Conservation (phyloP, 192 early-diverging fungal genomes). For the Phycomyces nitens region DNA sequence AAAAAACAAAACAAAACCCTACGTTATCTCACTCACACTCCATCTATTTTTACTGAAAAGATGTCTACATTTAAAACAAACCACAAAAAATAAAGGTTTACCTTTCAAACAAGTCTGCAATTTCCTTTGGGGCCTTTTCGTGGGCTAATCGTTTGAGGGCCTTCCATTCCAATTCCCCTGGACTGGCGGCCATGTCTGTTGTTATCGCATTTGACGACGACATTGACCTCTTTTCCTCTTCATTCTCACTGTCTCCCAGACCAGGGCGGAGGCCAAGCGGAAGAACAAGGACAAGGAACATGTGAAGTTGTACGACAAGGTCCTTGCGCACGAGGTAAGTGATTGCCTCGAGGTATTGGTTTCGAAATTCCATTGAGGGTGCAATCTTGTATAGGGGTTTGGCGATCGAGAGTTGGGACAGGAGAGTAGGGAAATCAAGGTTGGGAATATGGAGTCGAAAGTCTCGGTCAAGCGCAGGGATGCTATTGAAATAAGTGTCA, state of each 20-base stretch:
- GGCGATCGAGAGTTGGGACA: slow-evolving; percentile 55
- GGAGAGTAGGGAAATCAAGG: slow-evolving; percentile 52
- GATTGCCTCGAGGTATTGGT: slow-evolving; percentile 78
- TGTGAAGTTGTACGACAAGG: slow-evolving; percentile 77
- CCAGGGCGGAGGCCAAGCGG: slow-evolving; percentile 44
- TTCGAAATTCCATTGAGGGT: slow-evolving; percentile 58
- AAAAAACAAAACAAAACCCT: not conserved
- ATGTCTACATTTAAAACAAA: not conserved
- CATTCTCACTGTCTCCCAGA: not conserved
- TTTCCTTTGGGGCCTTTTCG: slow-evolving; percentile 50
- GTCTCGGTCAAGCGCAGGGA: slow-evolving; percentile 41
- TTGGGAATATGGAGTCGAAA: slow-evolving; percentile 56
- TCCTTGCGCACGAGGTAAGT: slow-evolving; percentile 77
- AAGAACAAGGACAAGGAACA: slow-evolving; percentile 64
- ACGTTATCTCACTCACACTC: not conserved
- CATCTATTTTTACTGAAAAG: too few species aligned
- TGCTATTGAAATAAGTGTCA: not conserved
- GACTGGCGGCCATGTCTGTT: slow-evolving; percentile 24
- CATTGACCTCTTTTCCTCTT: not conserved
- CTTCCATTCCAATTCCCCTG: slow-evolving; percentile 24
- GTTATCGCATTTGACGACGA: not conserved
- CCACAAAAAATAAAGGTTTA: slow-evolving; percentile 9
- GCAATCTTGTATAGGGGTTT: slow-evolving; percentile 51
- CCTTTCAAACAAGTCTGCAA: slow-evolving; percentile 55
- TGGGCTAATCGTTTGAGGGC: slow-evolving; percentile 48